Percentiles rank a stretch among this genome's conserved stretches.
These are phyloP conservation scores for Hippophae tibetana DNA, from an alignment of 306 rosid genomes.

Conservation along the genomic window DNA sequence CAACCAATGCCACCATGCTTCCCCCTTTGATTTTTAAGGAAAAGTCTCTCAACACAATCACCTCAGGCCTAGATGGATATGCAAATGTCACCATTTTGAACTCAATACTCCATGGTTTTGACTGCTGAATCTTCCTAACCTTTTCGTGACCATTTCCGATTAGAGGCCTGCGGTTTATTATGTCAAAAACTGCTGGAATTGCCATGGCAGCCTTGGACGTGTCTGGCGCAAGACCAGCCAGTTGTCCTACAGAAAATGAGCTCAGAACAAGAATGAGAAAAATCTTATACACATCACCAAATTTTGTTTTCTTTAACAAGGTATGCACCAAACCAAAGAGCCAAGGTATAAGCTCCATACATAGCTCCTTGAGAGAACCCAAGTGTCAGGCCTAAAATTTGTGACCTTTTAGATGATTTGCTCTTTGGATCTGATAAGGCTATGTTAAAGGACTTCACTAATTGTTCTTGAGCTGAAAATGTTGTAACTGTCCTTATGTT, in stretches of 20 bases:
- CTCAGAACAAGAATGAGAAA: slow-evolving; percentile 90
- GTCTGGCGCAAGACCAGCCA: slow-evolving; percentile 87
- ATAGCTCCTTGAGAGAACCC: slow-evolving; percentile 73
- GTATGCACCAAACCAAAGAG: slow-evolving; percentile 68
- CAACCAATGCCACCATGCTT: slow-evolving; percentile 73
- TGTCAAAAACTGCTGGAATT: slow-evolving; percentile 58
- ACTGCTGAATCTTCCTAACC: slow-evolving; percentile 35
- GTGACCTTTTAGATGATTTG: slow-evolving; percentile 54
- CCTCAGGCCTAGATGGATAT: slow-evolving; percentile 76
- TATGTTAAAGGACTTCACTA: slow-evolving; percentile 56
- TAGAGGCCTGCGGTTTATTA: slow-evolving; percentile 56
- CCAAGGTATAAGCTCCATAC: slow-evolving; percentile 75
- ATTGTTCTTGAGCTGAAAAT: slow-evolving; percentile 73
- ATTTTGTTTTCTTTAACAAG: slow-evolving; percentile 41
- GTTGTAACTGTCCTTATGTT: slow-evolving; percentile 77
- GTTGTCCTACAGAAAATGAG: slow-evolving; percentile 88
- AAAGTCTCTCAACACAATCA: slow-evolving; percentile 58
- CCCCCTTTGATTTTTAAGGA: slow-evolving; percentile 53
- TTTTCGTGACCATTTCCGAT: slow-evolving; percentile 29
- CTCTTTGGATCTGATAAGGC: slow-evolving; percentile 58
- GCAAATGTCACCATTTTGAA: slow-evolving; percentile 77
- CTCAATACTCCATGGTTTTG: slow-evolving; percentile 44
- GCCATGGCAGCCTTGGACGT: slow-evolving; percentile 61
- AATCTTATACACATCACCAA: slow-evolving; percentile 56
- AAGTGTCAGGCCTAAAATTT: slow-evolving; percentile 52